These are phyloP conservation scores for Halophytophthora polymorphica DNA, from an alignment of 352 stramenopile genomes.

Conservation along the genomic window DNA sequence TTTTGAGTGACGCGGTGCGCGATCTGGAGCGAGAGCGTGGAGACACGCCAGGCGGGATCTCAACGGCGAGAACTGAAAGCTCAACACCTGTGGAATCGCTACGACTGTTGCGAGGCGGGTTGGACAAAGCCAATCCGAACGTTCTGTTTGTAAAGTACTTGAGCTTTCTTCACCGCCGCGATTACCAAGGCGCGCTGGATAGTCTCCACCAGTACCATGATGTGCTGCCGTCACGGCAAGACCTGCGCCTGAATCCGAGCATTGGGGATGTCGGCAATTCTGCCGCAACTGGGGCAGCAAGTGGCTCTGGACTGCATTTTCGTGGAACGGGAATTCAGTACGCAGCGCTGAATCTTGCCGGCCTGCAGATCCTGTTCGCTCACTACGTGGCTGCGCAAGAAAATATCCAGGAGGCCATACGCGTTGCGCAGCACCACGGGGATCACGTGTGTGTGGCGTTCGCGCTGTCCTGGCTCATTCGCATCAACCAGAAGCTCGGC, in stretches of 20 bases:
- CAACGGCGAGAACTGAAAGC: not conserved
- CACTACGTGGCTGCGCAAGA: slow-evolving; percentile 72
- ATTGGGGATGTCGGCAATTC: slow-evolving; percentile 12
- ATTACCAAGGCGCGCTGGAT: slow-evolving; percentile 87
- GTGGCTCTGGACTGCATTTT: slow-evolving; percentile 33
- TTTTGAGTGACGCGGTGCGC: slow-evolving; percentile 42
- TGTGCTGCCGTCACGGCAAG: slow-evolving; percentile 65
- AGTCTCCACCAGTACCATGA: slow-evolving; percentile 94
- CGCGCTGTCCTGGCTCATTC: slow-evolving; percentile 86
- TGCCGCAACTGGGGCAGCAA: slow-evolving; percentile 1
- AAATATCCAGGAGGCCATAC: slow-evolving; percentile 90
- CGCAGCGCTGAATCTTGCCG: slow-evolving; percentile 86
- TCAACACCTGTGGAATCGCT: slow-evolving; percentile 15
- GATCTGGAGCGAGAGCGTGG: slow-evolving; percentile 25
- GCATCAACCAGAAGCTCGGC: slow-evolving; percentile 58
- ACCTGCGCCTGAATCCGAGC: slow-evolving; percentile 4
- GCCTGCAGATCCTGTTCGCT: slow-evolving; percentile 85
- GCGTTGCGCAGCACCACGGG: slow-evolving; percentile 90
- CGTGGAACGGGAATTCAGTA: slow-evolving; percentile 84
- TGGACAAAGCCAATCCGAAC: slow-evolving; percentile 36
- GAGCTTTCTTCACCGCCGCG: slow-evolving; percentile 70
- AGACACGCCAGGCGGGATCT: not conserved
- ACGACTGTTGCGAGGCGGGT: slow-evolving; percentile 19
- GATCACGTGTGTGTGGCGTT: slow-evolving; percentile 92
- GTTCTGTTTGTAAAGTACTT: slow-evolving; percentile 87